Base-by-base conservation (phyloP, 495 filamentous ascomycete species). In the Choiromyces venosus region DNA sequence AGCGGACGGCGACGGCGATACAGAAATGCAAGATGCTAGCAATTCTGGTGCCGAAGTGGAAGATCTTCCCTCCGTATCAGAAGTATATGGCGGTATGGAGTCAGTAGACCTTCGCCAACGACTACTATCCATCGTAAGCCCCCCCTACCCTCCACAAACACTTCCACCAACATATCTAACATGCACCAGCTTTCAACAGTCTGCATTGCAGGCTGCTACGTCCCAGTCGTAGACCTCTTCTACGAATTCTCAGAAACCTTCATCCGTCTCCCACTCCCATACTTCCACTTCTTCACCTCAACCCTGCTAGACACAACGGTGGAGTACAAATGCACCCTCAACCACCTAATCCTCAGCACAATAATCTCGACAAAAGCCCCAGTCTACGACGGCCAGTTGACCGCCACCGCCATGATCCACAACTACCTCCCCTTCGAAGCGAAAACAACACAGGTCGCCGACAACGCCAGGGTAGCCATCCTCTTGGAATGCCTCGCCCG, bases 391-490 rank as follows among this genome's bases (percentile, higher is more conserved):
- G 74, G 81, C 44, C 77, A 78, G 0, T 77, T 96, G 8, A 87
- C 85, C 10, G 84, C 86, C 61, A 78, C 83, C 3, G 87, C 91
- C 40, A 82, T 97, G 35, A 86, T 91, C 73, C 72, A 84, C 65
- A 89, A 87, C 78, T 96, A 89, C 79, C 84, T 96, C 2, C 93
- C 92, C 0, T 92, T 86, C 69, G 82, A 89, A 1, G 92, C 94
- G 0, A 89, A 87, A 66, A 88, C 86, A 0, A 82, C 86, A 7
- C 87, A 85, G 9, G 82, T 86, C 0, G 86, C 85, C 7, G 92
- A 96, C 67, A 97, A 97, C 79, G 89, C 91, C 4, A 94, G 93
- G 82, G 85, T 97, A 40, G 90, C 90, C 5, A 82, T 97, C 4
- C 79, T 92, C 68, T 81, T 97, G 0, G 94, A 99, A 82, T 85